A percentile compares a stretch with the other conserved stretches of the same genome.
Conservation (phyloP, 139 green algal species). For the Coelastrella sp. region DNA sequence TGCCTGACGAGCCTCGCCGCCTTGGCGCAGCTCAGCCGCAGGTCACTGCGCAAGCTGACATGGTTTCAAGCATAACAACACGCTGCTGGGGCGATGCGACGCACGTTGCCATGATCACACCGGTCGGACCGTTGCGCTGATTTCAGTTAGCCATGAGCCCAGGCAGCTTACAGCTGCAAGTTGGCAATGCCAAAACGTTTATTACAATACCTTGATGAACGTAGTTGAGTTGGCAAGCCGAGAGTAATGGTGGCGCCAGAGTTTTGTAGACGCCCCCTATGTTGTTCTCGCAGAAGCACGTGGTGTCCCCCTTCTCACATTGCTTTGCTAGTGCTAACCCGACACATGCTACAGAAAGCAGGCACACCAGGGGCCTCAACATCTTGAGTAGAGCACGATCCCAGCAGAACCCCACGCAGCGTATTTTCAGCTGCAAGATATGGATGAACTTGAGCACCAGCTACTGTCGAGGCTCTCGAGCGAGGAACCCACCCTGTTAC, state of each 20-base stretch:
- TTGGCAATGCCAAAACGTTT: not conserved
- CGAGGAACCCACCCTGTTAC: too few species aligned
- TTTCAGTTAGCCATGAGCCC: too few species aligned
- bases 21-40: too few species aligned
- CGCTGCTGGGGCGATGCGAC: not conserved
- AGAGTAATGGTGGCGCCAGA: not conserved
- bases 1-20: too few species aligned
- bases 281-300: constrained; percentile 18
- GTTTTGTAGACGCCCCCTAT: not conserved
- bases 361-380: not conserved
- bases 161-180: not conserved
- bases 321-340: too few species aligned
- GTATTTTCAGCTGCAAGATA: too few species aligned
- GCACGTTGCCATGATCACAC: not conserved
- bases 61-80: not conserved
- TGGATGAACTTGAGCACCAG: too few species aligned
- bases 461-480: too few species aligned
- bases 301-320: not conserved
- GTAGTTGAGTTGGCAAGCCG: not conserved
- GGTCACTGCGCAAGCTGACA: too few species aligned
- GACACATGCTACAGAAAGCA: not conserved
- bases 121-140: not conserved
- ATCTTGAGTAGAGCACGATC: too few species aligned
- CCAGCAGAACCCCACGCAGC: too few species aligned
- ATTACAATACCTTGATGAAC: not conserved